These are phyloP conservation scores for Corynascus novoguineensis DNA, from an alignment of 495 filamentous ascomycete genomes.

Conservation along the genomic window DNA sequence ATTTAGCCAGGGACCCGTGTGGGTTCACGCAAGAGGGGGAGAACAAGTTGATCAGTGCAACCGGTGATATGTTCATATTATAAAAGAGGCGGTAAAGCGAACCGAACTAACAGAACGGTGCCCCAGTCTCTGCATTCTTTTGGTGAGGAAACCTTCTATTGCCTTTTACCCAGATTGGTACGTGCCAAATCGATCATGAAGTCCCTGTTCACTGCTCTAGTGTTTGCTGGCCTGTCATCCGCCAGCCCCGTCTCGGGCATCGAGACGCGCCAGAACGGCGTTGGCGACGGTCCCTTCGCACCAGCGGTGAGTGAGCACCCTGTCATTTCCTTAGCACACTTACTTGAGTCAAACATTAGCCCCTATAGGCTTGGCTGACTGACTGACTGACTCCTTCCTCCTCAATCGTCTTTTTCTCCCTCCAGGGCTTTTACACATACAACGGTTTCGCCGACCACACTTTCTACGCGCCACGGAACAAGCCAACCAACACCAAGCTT, in stretches of 20 bases:
- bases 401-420: too few relatives aligned
- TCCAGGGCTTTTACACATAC: not conserved
- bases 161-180: not conserved
- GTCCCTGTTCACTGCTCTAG: not conserved
- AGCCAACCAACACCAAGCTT: constrained; percentile 18
- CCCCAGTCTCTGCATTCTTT: not conserved
- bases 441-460: not conserved
- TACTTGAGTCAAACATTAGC: not conserved
- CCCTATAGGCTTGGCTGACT: not conserved
- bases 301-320: not conserved
- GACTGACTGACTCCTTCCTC: too few relatives aligned
- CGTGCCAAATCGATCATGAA: not conserved
- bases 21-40: not conserved
- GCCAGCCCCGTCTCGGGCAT: not conserved
- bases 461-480: not conserved
- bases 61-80: not conserved
- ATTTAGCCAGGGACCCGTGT: not conserved
- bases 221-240: not conserved
- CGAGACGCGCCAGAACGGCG: not conserved
- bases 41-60: not conserved
- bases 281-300: not conserved
- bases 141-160: too few relatives aligned
- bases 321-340: not conserved
- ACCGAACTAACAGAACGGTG: not conserved
- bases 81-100: not conserved